Base-by-base conservation (phyloP, 768 basidiomycete genomes). In the Suillus subaureus region DNA sequence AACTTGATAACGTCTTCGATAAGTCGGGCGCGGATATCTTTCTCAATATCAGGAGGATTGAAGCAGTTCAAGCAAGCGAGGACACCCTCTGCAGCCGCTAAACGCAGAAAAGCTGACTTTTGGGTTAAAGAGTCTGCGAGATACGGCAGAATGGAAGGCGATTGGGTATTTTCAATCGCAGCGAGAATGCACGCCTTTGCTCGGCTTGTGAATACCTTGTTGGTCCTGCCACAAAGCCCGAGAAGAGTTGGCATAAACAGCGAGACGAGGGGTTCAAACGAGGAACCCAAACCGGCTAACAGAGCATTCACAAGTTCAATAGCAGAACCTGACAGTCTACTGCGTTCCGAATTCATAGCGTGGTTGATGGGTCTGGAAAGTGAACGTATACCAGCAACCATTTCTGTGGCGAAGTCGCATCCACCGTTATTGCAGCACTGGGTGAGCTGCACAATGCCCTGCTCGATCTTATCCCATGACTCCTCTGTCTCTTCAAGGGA, bases 31-130 rank as follows among this genome's bases (percentile, higher is more conserved):
- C 89, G 80, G 0, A 78, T 66, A 56, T 92, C 90, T 73, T 85
- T 90, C 75, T 91, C 91, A 37, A 93, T 74, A 69, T 93, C 91
- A 0, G 91, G 90, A 11, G 92, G 92, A 75, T 91, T 92, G 73
- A 88, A 89, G 69, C 84, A 88, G 66, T 91, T 91, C 61, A 94
- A 78, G 67, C 88, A 90, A 18, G 83, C 80, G 58, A 93, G 72
- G 0, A 88, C 80, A 37, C 86, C 82, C 74, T 94, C 91, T 4
- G 87, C 84, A n/a, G 87, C 85, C 21, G 84, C 82, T 6, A 91
- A 71, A 61, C 94, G 84, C 35, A 90, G 78, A 3, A 86, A 84
- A 23, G 80, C 75, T 18, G 89, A 87, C 73, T 94, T 94, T 74
- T 94, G 92, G 71, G 85, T 85, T 42, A 66, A 68, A 62, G 87